Base-by-base conservation (phyloP, 176 grass and related monocot genomes). In the Ampelocalamus luodianensis region DNA sequence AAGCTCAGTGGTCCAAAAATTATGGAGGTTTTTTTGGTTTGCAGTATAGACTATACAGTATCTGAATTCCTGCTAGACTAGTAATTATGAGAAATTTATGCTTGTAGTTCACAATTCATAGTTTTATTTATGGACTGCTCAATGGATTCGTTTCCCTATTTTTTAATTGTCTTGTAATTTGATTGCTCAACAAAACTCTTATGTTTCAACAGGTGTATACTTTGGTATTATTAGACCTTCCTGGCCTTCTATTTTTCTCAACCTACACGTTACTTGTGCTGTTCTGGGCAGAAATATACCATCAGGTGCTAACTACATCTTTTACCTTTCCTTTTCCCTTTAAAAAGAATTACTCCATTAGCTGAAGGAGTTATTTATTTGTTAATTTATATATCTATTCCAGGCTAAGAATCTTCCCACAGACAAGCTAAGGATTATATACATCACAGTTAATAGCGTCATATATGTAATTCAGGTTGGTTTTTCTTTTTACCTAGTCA, bases 221-320 rank as follows among this genome's bases (percentile, higher is more conserved):
- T 27, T 84, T 91, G 61, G 87, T 88, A 40, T 53, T 94, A 55
- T 55, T 97, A 27, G 81, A 94, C 80, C 84, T 97, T 86, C 95
- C 95, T 50, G 95, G 95, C 38, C 84, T 97, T 38, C 72, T 94
- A 29, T 97, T 97, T 90, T 97, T 97, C 85, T 97, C 95, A 32
- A 94, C 95, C 9, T 97, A 92, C 88, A 94, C 95, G 14, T 75
- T 97, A 39, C 95, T 94, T 82, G 95, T 97, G 65, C 82, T 97
- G 42, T 97, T 97, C 88, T 97, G 95, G 95, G 92, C 92, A 74
- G 95, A 97, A 83, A 97, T 97, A 88, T 97, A 97, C 89, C 87
- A 93, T 91, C 95, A 97, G 89, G 95, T 91, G 64, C 73, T 68
- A 76, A 39, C 39, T 18, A 74, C 43, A 44, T 79, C 62, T 78